Base-by-base conservation (phyloP, 495 filamentous ascomycete species). In the Lophium mytilinum region DNA sequence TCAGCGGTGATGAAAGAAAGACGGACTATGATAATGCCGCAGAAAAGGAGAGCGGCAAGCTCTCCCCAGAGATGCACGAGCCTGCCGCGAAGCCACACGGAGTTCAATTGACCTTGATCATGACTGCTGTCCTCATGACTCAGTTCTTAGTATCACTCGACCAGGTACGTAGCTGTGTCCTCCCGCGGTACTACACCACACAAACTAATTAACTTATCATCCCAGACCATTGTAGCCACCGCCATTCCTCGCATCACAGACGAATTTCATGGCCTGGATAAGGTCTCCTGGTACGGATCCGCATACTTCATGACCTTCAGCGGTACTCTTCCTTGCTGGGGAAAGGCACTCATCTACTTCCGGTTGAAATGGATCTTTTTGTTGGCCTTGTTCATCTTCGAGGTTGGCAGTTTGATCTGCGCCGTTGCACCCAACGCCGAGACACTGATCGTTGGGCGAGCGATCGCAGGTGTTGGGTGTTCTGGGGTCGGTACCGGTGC, bases 211-310 rank as follows among this genome's bases (percentile, higher is more conserved):
- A 50, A 10, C 17, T 12, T 11, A 4, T 18, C 36, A 7, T 1
- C 49, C 52, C 19, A 45, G n/a, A 66, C 42, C 18, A 66, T 68
- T 50, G 55, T 66, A 35, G 65, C 66, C 5, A 68, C 64, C 14
- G 66, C 66, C n/a, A 67, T 67, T n/a, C 66, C 67, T 6, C 36
- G 39, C 9, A 63, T 69, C 21, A 67, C 66, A 5, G 45, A 15
- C 21, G 56, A 56, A 18, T 68, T 69, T 57, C 5, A 68, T 39
- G 33, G 37, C 24, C 60, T 69, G 15, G 55, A 62, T 36, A 66
- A 69, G 53, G 59, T 69, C 21, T 66, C 66, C 43, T 69, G 67
- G 67, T 69, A 69, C 50, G 66, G 66, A 8, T 53, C 50, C 10
- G 33, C 66, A 4, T 68, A 62, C 50, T 52, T 68, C 17, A 45